Base-by-base conservation (phyloP, 768 basidiomycete species). In the Tulasnella sp. region DNA sequence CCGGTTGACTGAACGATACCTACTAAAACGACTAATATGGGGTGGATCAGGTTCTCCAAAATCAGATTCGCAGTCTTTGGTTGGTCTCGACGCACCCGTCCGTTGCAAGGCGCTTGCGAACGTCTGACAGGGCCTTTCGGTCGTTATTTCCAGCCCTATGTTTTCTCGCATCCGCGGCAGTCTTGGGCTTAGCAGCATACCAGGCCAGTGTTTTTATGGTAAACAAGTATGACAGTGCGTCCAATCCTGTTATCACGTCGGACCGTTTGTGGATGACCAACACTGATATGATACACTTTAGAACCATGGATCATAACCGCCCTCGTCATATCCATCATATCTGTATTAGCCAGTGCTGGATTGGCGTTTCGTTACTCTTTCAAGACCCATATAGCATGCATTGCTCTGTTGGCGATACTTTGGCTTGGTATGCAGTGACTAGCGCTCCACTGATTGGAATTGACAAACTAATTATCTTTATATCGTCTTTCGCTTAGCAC, bases 231-330 rank as follows among this genome's bases (percentile, higher is more conserved):
- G 57, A 76, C 42, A 76, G 75, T 76, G 26, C 48, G 74, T 75
- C 13, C 18, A 29, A 4, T 46, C 11, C 13, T 23, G 29, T 48
- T 48, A 32, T 29, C 55, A 42, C 57, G 44, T 46, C 51, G 23
- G 18, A 10, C 35, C 13, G 3, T n/a, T 9, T 75, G 23, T n/a
- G 26, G n/a, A 40, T 20, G 7, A 23, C 35, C 37, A 73, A 73
- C 37, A 16, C 74, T 1, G n/a, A 26, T 75, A 4, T 5, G 46
- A 75, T 57, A 16, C 67, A 5, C 18, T 32, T 4, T 9, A 76
- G 75, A 46, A 37, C 75, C 75, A 76, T 76, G 57, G 26, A 29
- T 79, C 51, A 67, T 79, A 5, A 40, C 70, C 29, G 78, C 78
- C 16, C 70, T 79, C 23, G 74, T 71, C n/a, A 73, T 67, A 37